Evolutionary conservation across 2,329 filamentous ascomycete species (phyloP).

Genomic region (Fusarium chaquense): DNA sequence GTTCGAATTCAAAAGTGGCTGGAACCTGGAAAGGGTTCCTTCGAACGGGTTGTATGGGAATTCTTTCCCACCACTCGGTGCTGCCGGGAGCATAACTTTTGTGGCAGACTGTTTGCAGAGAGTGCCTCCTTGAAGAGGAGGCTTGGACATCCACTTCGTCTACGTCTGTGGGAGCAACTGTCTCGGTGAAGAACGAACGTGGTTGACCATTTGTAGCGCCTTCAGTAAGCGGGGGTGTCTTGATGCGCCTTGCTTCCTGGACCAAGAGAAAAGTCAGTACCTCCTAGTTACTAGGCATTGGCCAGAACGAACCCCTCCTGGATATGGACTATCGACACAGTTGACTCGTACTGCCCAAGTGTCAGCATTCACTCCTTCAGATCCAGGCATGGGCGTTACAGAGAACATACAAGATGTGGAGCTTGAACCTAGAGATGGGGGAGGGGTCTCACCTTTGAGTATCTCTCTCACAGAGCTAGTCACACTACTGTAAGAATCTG

Average conservation of each 20-base stretch:
- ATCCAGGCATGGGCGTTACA: background rate
- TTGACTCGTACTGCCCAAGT: slow-evolving; percentile 16
- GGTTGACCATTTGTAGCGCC: slow-evolving; percentile 53
- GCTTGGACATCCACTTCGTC: background rate
- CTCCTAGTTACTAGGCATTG: background rate
- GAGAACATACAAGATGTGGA: slow-evolving; percentile 19
- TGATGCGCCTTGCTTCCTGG: slow-evolving; percentile 63
- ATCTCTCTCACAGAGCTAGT: slow-evolving; percentile 58
- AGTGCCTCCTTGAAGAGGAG: slow-evolving; percentile 17
- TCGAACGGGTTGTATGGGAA: slow-evolving; percentile 41
- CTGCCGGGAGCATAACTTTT: slow-evolving; percentile 43
- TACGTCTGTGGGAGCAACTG: slow-evolving; percentile 48
- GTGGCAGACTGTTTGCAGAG: slow-evolving; percentile 39
- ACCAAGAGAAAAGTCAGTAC: slow-evolving; percentile 5
- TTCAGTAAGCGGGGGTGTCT: slow-evolving; percentile 60
- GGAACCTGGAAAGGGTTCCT: slow-evolving; percentile 34
- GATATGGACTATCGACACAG: slow-evolving; percentile 47
- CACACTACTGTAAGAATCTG: slow-evolving; percentile 54
- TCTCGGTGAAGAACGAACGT: slow-evolving; percentile 59
- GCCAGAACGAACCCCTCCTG: slow-evolving; percentile 50
- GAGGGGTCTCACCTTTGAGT: slow-evolving; percentile 54
- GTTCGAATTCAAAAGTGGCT: slow-evolving; percentile 59
- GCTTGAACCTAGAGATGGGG: slow-evolving; percentile 47
- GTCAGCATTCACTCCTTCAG: slow-evolving; percentile 10
- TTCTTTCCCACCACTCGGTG: slow-evolving; percentile 55